Evolutionary conservation across 1,139 yeast species (phyloP).

Genomic region (Yamadazyma songkhlaensis): DNA sequence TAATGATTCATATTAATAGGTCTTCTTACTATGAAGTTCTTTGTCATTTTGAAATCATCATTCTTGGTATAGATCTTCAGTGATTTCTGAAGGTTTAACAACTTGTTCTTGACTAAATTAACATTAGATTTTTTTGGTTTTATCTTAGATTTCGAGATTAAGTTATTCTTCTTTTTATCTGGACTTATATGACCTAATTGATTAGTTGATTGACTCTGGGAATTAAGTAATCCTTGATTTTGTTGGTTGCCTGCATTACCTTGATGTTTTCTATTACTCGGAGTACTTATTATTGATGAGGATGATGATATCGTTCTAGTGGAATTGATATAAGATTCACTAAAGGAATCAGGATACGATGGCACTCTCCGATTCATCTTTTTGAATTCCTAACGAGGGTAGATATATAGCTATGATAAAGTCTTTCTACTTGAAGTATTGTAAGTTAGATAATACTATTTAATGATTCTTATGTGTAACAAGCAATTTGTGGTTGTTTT

Average conservation of each 20-base stretch:
- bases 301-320: constrained; percentile 33
- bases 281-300: constrained; percentile 31
- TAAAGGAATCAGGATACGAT: constrained; percentile 17
- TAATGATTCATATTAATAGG: constrained; percentile 21
- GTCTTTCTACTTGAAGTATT: too few relatives aligned
- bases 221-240: neutral
- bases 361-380: constrained; percentile 17
- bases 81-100: constrained; percentile 30
- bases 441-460: too few relatives aligned
- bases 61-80: constrained; percentile 14
- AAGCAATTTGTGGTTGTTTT: constrained; percentile 4
- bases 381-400: neutral
- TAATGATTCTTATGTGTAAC: neutral
- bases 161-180: constrained; percentile 8
- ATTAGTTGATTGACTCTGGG: constrained; percentile 5
- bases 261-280: constrained; percentile 28
- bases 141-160: constrained; percentile 10
- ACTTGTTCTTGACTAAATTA: constrained; percentile 25
- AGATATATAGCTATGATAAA: too few relatives aligned
- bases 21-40: constrained; percentile 16
- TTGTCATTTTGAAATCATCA: constrained; percentile 10
- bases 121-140: constrained; percentile 21
- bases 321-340: constrained; percentile 20
- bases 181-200: constrained; percentile 5
- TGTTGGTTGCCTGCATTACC: constrained; percentile 15